Base-by-base conservation (phyloP, 2,329 filamentous ascomycete species). In the Verticillium nonalfalfae region DNA sequence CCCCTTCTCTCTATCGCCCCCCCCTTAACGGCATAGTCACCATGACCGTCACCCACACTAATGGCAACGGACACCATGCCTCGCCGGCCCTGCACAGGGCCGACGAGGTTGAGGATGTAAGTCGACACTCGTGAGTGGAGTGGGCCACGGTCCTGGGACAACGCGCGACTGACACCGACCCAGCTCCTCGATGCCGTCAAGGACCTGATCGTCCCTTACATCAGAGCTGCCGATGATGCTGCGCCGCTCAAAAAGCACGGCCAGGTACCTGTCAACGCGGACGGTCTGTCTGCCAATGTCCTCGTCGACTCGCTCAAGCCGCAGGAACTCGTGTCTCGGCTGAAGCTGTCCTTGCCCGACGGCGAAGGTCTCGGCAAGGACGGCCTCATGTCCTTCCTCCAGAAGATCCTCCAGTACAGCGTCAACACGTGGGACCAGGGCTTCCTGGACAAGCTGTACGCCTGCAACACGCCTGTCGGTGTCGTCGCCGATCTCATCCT, bases 381-480 rank as follows among this genome's bases (percentile, higher is more conserved):
- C 54, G 94, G 93, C 0, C 78, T 97, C 36, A 78, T 97, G 34
- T 81, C 86, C 38, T 85, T 85, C 3, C 82, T 96, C 56, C 79
- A 86, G 66, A 84, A 87, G 63, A 81, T 97, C 21, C 80, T 98
- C 52, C 82, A 85, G 65, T 93, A 96, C 75, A 95, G 90, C 70
- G 94, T 98, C 71, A 99, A 99, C 76, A 97, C 94, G n/a, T 98
- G 93, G 91, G 90, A 96, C 70, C 93, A 97, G 75, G 94, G 94
- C 11, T 99, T 98, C 75, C 77, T 98, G 70, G 93, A 97, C 76
- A 98, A 99, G 78, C 81, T 98, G 18, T 98, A 97, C 74, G 86
- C 90, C n/a, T 89, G 89, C 66, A 96, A 91, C 45, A 95, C 95
- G 71, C 89, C 94, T 52, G 88, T 94, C 9, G 94, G 94, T 18